Evolutionary conservation across 176 grass and related monocot genomes (phyloP).

Genomic region (Lolium rigidum): DNA sequence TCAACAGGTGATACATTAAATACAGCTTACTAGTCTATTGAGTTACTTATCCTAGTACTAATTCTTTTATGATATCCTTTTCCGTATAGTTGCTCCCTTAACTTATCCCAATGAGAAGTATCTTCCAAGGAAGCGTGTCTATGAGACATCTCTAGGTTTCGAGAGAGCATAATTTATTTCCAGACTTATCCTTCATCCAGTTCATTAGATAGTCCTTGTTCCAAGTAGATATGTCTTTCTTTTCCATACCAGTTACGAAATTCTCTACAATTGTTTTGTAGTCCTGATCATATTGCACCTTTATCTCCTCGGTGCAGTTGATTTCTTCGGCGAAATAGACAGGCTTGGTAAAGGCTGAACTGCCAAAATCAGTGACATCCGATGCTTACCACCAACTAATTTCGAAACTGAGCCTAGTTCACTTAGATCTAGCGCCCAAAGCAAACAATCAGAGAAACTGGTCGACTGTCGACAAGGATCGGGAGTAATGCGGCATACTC

Average conservation of each 20-base stretch:
- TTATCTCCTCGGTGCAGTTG: background rate
- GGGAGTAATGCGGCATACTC: background rate
- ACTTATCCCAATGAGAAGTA: constrained; percentile 35
- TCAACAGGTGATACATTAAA: background rate
- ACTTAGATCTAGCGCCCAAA: background rate
- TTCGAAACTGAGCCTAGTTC: constrained; percentile 10
- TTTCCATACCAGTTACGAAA: background rate
- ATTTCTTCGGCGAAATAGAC: constrained; percentile 18
- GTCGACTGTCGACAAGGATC: background rate
- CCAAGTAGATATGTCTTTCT: constrained; percentile 43
- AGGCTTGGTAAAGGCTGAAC: background rate
- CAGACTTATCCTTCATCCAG: constrained; percentile 35
- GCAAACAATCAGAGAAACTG: constrained; percentile 14
- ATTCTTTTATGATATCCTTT: constrained; percentile 29
- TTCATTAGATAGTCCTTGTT: constrained; percentile 17
- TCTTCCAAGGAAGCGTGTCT: background rate
- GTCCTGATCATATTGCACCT: constrained; percentile 13
- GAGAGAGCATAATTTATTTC: constrained; percentile 6
- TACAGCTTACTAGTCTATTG: constrained; percentile 39
- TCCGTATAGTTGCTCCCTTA: constrained; percentile 37
- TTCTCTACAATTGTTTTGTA: constrained; percentile 39
- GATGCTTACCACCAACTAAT: background rate
- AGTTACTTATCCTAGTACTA: background rate
- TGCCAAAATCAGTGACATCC: background rate
- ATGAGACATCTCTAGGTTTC: constrained; percentile 27